phyloP scores from a whole-genome alignment of 2,329 filamentous ascomycete species.

The Cordyceps tenuipes region DNA sequence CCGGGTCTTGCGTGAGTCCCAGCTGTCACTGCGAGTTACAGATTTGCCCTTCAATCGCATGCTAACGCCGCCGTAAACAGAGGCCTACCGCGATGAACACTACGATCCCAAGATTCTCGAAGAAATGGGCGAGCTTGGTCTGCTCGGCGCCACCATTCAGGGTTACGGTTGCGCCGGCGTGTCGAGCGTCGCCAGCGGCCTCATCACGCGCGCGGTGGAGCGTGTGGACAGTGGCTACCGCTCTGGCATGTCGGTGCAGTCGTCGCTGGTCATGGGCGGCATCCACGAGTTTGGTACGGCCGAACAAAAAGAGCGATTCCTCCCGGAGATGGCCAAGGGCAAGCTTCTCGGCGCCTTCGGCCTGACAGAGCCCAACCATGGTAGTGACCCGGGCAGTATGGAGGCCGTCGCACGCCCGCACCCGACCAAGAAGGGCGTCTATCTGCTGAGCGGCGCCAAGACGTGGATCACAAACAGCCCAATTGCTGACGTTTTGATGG shows the following conservation, averaged over 20 bases:
- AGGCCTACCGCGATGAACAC: constrained; percentile 75
- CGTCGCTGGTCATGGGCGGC: constrained; percentile 85
- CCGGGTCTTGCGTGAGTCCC: constrained; percentile 65
- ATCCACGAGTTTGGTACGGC: constrained; percentile 81
- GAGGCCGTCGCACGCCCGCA: constrained; percentile 80
- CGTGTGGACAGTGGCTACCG: constrained; percentile 86
- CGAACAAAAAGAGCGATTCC: constrained; percentile 78
- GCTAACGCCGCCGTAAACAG: constrained; percentile 32
- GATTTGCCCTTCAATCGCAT: not conserved
- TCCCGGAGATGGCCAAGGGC: constrained; percentile 75
- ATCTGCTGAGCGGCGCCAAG: constrained; percentile 71
- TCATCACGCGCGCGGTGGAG: constrained; percentile 86
- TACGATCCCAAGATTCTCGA: constrained; percentile 79
- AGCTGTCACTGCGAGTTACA: too few relatives aligned
- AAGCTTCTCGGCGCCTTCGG: constrained; percentile 80
- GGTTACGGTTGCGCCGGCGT: constrained; percentile 85
- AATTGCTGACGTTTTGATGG: constrained; percentile 73
- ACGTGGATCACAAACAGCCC: constrained; percentile 96
- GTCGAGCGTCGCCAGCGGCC: constrained; percentile 77
- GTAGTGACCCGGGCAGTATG: constrained; percentile 86
- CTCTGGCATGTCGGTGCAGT: constrained; percentile 89
- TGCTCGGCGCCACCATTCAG: constrained; percentile 76
- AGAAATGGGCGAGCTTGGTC: constrained; percentile 89
- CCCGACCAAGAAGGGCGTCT: constrained; percentile 75
- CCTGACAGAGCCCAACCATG: constrained; percentile 86